Percentiles rank a stretch among this genome's conserved stretches.
These are phyloP conservation scores for Hyaloraphidium curvatum DNA, from an alignment of 192 early-diverging fungal species.

Conservation along the genomic window DNA sequence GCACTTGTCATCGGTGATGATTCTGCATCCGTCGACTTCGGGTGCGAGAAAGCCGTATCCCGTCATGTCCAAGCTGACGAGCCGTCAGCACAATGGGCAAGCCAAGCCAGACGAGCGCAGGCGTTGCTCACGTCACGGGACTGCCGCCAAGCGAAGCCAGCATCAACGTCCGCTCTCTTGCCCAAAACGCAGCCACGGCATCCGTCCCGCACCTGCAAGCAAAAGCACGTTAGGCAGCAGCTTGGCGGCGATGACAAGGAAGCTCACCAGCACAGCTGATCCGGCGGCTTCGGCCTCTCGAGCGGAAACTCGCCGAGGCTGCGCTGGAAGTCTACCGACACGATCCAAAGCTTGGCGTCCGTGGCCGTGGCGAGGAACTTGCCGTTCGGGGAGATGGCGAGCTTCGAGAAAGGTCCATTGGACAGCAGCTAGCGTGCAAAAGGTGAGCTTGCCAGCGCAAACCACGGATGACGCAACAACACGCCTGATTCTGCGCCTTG, in stretches of 20 bases:
- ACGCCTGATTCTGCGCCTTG: constrained; percentile 61
- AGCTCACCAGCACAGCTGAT: constrained; percentile 54
- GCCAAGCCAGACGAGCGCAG: constrained; percentile 1
- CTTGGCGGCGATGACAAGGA: background rate
- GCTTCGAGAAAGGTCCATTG: constrained; percentile 71
- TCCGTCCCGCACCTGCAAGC: background rate
- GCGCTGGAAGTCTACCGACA: constrained; percentile 87
- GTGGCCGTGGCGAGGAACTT: constrained; percentile 81
- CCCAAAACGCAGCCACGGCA: background rate
- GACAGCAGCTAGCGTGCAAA: constrained; percentile 27
- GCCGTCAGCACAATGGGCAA: no score
- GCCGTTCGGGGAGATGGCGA: constrained; percentile 85
- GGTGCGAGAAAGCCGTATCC: constrained; percentile 31
- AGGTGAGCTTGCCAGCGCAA: background rate
- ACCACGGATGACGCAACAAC: background rate
- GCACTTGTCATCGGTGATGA: constrained; percentile 64
- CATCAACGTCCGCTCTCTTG: background rate
- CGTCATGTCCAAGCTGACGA: background rate
- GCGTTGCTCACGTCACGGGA: background rate
- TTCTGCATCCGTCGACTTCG: constrained; percentile 80
- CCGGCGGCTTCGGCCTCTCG: constrained; percentile 36
- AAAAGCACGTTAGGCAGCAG: no score
- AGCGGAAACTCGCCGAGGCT: constrained; percentile 71
- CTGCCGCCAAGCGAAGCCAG: background rate
- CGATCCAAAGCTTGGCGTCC: constrained; percentile 66